These are phyloP conservation scores for Neoscytalidium dimidiatum DNA, from an alignment of 2,329 filamentous ascomycete genomes.

Conservation along the genomic window DNA sequence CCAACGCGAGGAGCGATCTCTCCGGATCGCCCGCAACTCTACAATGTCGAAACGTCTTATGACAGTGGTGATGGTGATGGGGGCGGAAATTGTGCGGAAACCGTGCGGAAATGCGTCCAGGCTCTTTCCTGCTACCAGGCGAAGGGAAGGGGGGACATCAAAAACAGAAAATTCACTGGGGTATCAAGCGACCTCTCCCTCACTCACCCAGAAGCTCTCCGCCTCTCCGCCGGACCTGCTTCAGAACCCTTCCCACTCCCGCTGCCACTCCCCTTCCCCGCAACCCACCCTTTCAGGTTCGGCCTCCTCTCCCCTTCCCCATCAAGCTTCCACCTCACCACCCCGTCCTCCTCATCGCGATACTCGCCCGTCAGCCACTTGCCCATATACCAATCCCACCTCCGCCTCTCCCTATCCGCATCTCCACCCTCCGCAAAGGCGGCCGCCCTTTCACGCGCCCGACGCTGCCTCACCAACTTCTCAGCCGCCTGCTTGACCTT, in stretches of 20 bases:
- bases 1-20: too few relatives aligned
- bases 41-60: too few relatives aligned
- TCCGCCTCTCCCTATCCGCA: constrained; percentile 28
- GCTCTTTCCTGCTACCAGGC: too few relatives aligned
- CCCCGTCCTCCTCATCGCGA: constrained; percentile 26
- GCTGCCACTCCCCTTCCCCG: not conserved
- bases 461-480: constrained; percentile 48
- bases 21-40: too few relatives aligned
- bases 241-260: not conserved
- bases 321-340: not conserved
- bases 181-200: too few relatives aligned
- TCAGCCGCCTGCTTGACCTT: constrained; percentile 51
- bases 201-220: not conserved
- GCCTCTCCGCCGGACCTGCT: not conserved
- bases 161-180: too few relatives aligned
- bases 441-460: constrained; percentile 43
- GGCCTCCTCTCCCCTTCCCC: not conserved
- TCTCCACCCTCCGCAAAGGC: not conserved
- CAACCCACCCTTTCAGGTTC: not conserved
- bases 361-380: constrained; percentile 39
- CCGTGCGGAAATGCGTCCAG: too few relatives aligned
- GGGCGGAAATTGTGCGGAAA: too few relatives aligned
- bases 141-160: too few relatives aligned
- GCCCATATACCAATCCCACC: constrained; percentile 43
- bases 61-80: too few relatives aligned